Percentiles rank a stretch among this genome's conserved stretches.
These are phyloP conservation scores for Patellifolia procumbens DNA, from an alignment of 179 eudicot species.

Conservation along the genomic window DNA sequence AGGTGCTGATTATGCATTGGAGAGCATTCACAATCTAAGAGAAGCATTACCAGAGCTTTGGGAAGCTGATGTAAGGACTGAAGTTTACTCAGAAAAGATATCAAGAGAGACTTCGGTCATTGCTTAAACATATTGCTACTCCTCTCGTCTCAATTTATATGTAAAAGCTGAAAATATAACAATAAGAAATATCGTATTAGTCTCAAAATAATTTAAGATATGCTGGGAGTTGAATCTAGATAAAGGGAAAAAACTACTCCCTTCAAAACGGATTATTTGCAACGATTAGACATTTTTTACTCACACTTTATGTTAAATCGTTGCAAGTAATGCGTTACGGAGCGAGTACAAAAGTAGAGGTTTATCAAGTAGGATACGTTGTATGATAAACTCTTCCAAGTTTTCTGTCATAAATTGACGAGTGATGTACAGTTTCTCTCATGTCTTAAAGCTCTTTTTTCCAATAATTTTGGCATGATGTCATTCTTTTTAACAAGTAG, in stretches of 20 bases:
- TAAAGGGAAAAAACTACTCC: background rate
- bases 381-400: background rate
- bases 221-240: no score
- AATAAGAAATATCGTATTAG: background rate
- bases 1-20: constrained; percentile 70
- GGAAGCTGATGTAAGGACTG: constrained; percentile 48
- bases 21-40: constrained; percentile 78
- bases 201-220: no score
- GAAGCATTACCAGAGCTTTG: constrained; percentile 90
- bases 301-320: no score
- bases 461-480: constrained; percentile 13
- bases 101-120: constrained; percentile 72
- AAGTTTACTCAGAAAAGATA: constrained; percentile 50
- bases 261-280: no score
- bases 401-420: background rate
- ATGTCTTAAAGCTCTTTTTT: background rate
- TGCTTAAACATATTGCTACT: constrained; percentile 38
- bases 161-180: no score
- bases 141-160: background rate
- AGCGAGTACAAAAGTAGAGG: background rate
- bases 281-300: no score
- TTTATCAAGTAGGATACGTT: background rate
- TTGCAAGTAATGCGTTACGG: no score
- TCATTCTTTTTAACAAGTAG: background rate
- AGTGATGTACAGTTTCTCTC: constrained; percentile 1